Conservation (phyloP, 2,329 filamentous ascomycete genomes). For the Trichoderma sp. region DNA sequence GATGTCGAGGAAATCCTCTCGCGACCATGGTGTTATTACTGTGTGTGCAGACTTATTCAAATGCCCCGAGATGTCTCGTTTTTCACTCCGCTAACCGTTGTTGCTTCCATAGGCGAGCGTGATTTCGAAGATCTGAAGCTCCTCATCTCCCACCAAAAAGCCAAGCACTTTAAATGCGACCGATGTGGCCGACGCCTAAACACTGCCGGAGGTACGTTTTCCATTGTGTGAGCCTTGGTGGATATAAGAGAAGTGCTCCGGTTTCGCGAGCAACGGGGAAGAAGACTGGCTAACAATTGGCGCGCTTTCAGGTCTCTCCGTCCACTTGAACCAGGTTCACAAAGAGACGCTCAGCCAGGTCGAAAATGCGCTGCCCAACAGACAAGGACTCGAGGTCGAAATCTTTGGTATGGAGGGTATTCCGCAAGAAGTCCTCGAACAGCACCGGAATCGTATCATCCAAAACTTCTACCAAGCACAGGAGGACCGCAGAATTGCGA, state of each 20-base stretch:
- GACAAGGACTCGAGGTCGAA: conserved; percentile 84
- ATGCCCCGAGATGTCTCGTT: neutral
- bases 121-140: conserved; percentile 98
- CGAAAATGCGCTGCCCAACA: conserved; percentile 88
- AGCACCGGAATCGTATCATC: conserved; percentile 84
- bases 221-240: neutral
- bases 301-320: conserved; percentile 71
- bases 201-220: conserved; percentile 79
- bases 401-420: conserved; percentile 99
- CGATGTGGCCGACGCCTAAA: conserved; percentile 85
- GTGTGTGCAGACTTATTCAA: conserved; percentile 43
- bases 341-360: conserved; percentile 87
- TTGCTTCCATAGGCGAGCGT: conserved; percentile 65
- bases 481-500: conserved; percentile 76
- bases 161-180: conserved; percentile 99
- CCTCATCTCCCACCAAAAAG: conserved; percentile 94
- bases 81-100: conserved; percentile 28
- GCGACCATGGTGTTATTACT: conserved; percentile 98
- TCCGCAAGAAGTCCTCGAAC: conserved; percentile 77
- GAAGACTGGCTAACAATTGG: neutral
- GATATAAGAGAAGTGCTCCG: neutral
- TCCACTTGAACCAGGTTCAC: conserved; percentile 98
- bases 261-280: neutral
- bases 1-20: conserved; percentile 84
- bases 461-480: conserved; percentile 84